Base-by-base conservation (phyloP, 2,329 filamentous ascomycete genomes). In the Aspergillus arachidicola region DNA sequence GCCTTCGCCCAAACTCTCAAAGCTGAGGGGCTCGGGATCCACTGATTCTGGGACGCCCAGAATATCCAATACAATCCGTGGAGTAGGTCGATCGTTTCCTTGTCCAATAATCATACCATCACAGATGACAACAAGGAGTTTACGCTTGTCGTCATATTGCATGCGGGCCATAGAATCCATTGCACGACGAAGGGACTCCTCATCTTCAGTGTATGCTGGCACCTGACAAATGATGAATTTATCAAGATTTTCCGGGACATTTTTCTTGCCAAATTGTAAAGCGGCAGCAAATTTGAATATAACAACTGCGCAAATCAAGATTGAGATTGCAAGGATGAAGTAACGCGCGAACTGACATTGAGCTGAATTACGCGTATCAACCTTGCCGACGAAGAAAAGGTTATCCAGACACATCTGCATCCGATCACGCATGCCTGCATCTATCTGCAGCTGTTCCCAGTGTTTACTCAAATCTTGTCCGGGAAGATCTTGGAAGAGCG, bases 41-140 rank as follows among this genome's bases (percentile, higher is more conserved):
- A 97, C 91, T 2, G 90, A 92, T 71, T 97, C 94, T 1, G 93
- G 91, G 34, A 99, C 95, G 67, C 95, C 95, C 6, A 99, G 85
- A 83, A 99, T 99, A 73, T 99, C 95, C 60, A 99, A 85, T 28
- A 99, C 94, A 69, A 99, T 99, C 65, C 94, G 89, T 50, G 95
- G 95, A 0, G 95, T 99, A 7, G 95, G 93, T 65, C 93, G 88
- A 77, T 99, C 95, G 79, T 99, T 99, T 74, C 95, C 95, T 81
- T 97, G 94, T 73, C 95, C 95, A 69, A 99, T 96, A 83, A 99
- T 99, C 94, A 99, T 98, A 80, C 95, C 95, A 74, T 99, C 95
- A 73, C 95, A 99, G 67, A 99, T 85, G 65, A 99, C 85, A 68
- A 97, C 88, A 30, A 99, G 84, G 14, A 99, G 85, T 83, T 99